Percentiles rank a stretch among this genome's conserved stretches.
These are phyloP conservation scores for Pholiota microspora DNA, from an alignment of 768 basidiomycete species.

Conservation along the genomic window DNA sequence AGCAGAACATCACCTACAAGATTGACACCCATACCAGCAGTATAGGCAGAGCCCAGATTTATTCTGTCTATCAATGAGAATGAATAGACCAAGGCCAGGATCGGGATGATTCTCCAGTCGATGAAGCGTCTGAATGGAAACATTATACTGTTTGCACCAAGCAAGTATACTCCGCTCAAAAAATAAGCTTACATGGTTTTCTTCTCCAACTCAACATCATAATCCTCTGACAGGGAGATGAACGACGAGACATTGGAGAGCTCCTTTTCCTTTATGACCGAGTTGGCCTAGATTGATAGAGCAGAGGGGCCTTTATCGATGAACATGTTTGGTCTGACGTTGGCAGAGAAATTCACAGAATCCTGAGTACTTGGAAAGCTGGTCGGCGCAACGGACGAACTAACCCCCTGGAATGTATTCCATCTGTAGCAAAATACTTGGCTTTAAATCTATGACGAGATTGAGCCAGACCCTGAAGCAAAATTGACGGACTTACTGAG, in stretches of 20 bases:
- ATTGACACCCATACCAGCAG: constrained; percentile 42
- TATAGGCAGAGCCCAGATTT: constrained; percentile 41
- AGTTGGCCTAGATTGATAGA: neutral
- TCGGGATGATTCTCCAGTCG: constrained; percentile 41
- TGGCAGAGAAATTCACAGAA: too few relatives aligned
- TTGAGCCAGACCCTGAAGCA: neutral
- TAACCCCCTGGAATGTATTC: neutral
- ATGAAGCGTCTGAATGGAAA: constrained; percentile 32
- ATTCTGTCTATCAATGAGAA: constrained; percentile 44
- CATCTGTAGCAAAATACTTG: neutral
- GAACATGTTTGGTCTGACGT: neutral
- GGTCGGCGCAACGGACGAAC: neutral
- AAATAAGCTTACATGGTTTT: constrained; percentile 31
- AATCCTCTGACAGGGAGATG: constrained; percentile 18
- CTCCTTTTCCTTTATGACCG: constrained; percentile 12
- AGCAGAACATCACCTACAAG: constrained; percentile 20
- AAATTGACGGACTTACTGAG: neutral
- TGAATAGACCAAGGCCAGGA: constrained; percentile 38
- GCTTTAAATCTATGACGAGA: neutral
- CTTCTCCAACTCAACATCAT: constrained; percentile 30
- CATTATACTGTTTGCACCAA: neutral
- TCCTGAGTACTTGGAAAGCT: neutral
- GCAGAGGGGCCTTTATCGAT: neutral
- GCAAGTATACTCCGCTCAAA: too few relatives aligned
- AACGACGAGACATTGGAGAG: constrained; percentile 18